A percentile compares a stretch with the other conserved stretches of the same genome.
Conservation (phyloP, 441 rosid genomes). For the Erodium texanum region DNA sequence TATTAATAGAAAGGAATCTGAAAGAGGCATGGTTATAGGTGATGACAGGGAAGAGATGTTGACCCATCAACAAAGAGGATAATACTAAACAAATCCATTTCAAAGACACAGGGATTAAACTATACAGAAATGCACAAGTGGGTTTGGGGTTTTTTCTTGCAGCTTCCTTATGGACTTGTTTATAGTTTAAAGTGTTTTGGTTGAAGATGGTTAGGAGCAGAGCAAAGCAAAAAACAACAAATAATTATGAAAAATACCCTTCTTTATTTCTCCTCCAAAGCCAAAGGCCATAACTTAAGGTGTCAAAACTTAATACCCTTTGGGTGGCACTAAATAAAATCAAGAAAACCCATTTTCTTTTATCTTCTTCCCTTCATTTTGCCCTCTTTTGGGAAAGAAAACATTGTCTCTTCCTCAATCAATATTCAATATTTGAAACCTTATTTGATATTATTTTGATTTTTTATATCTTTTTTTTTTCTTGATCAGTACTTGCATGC, state of each 20-base stretch:
- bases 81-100: slow-evolving; percentile 73
- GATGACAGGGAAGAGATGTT: slow-evolving; percentile 81
- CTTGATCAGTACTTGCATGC: too few relatives aligned
- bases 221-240: too few relatives aligned
- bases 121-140: slow-evolving; percentile 26
- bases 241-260: too few relatives aligned
- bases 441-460: too few relatives aligned
- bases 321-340: too few relatives aligned
- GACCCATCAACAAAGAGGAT: slow-evolving; percentile 91
- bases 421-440: background rate
- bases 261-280: too few relatives aligned
- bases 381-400: slow-evolving; percentile 17
- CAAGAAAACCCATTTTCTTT: slow-evolving; percentile 13
- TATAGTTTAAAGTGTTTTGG: too few relatives aligned
- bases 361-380: too few relatives aligned
- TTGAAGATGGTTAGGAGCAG: too few relatives aligned
- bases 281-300: slow-evolving; percentile 10
- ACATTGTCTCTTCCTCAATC: slow-evolving; percentile 25
- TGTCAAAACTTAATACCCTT: slow-evolving; percentile 14
- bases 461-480: too few relatives aligned
- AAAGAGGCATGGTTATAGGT: slow-evolving; percentile 84
- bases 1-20: slow-evolving; percentile 62
- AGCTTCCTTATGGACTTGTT: too few relatives aligned
- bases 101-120: slow-evolving; percentile 17
- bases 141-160: slow-evolving; percentile 16